These are phyloP conservation scores for Apiotrichum veenhuisii DNA, from an alignment of 1,284 basidiomycete species.

Conservation along the genomic window DNA sequence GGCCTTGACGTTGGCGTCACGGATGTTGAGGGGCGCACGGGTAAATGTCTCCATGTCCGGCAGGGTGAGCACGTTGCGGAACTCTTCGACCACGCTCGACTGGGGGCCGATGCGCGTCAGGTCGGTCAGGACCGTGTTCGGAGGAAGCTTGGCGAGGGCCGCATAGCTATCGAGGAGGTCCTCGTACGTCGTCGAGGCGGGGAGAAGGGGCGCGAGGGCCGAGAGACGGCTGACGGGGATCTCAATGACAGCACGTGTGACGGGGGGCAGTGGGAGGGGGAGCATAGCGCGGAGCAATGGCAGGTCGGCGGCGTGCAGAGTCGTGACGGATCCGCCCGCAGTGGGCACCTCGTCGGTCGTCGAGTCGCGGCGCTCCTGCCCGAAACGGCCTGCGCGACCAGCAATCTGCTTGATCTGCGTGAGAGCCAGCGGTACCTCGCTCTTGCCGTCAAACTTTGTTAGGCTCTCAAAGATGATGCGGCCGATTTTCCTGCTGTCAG, in stretches of 20 bases:
- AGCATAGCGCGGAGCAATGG: constrained; percentile 57
- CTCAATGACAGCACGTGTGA: constrained; percentile 52
- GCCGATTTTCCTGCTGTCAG: constrained; percentile 70
- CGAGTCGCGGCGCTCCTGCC: constrained; percentile 54
- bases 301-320: constrained; percentile 65
- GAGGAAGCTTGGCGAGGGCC: constrained; percentile 53
- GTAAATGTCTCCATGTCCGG: constrained; percentile 56
- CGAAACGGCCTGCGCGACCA: constrained; percentile 90
- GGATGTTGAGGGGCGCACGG: constrained; percentile 52
- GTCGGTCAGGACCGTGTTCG: constrained; percentile 53
- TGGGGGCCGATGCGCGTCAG: constrained; percentile 44
- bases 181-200: constrained; percentile 38
- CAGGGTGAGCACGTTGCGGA: constrained; percentile 52
- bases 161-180: constrained; percentile 36
- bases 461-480: constrained; percentile 79
- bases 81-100: constrained; percentile 53
- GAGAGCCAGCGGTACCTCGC: constrained; percentile 59
- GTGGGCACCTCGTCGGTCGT: constrained; percentile 39
- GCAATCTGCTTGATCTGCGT: constrained; percentile 95
- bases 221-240: constrained; percentile 41
- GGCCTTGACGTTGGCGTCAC: constrained; percentile 49
- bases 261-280: constrained; percentile 50
- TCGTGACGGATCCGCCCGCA: constrained; percentile 67
- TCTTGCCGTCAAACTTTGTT: constrained; percentile 67
- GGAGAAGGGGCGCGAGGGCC: constrained; percentile 49